These are phyloP conservation scores for Hymenochaete sp. DNA, from an alignment of 1,284 basidiomycete species.

Conservation along the genomic window DNA sequence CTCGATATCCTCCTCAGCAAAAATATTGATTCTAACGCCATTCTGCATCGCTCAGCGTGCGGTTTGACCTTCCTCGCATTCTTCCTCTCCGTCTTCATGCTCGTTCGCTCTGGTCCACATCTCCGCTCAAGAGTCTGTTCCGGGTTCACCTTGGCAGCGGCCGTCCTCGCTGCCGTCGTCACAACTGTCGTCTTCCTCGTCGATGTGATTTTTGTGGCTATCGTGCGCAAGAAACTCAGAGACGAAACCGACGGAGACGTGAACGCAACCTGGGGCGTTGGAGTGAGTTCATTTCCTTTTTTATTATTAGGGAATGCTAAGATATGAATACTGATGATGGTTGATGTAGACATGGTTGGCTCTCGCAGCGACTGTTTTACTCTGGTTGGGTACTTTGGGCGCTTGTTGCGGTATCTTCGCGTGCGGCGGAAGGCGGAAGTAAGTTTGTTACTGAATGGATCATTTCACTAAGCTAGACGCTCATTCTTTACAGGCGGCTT, in stretches of 20 bases:
- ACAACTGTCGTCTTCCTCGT: slow-evolving; percentile 46
- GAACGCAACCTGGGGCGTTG: slow-evolving; percentile 38
- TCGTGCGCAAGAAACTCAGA: slow-evolving; percentile 35
- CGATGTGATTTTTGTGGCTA: slow-evolving; percentile 43
- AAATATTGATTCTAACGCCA: slow-evolving; percentile 1
- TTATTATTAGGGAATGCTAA: not conserved
- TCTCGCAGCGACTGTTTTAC: slow-evolving; percentile 38
- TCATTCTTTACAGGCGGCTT: no score
- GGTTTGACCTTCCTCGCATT: slow-evolving; percentile 44
- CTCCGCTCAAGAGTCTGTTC: slow-evolving; percentile 23
- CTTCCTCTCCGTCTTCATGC: slow-evolving; percentile 38
- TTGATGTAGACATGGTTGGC: slow-evolving; percentile 42
- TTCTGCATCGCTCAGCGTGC: slow-evolving; percentile 32
- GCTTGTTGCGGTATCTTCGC: slow-evolving; percentile 33
- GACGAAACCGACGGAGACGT: slow-evolving; percentile 35
- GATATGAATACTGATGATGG: not conserved
- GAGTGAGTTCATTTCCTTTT: slow-evolving; percentile 28
- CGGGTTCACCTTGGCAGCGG: slow-evolving; percentile 27
- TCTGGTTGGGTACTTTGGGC: slow-evolving; percentile 39
- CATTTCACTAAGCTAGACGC: no score
- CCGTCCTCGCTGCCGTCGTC: slow-evolving; percentile 34
- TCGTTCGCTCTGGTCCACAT: slow-evolving; percentile 31
- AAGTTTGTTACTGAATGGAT: no score
- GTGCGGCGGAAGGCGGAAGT: slow-evolving; percentile 22
- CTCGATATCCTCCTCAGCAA: not conserved